Evolutionary conservation across 192 early-diverging fungal genomes (phyloP).

Genomic region (Coemansia sp.): DNA sequence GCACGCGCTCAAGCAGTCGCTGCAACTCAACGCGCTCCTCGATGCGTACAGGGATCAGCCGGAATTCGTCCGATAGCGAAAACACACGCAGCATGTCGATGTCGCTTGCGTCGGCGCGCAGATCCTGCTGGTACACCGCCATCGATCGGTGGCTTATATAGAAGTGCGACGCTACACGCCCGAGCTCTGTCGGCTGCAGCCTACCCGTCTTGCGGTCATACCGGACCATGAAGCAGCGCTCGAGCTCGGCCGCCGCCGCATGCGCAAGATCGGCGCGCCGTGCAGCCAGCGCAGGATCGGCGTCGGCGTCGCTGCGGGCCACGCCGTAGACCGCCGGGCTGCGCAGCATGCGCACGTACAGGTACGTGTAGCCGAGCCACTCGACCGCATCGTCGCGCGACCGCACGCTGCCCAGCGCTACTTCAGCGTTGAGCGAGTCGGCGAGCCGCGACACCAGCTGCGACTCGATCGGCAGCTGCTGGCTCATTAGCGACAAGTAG

Average conservation of each 20-base stretch:
- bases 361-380: conserved; percentile 94
- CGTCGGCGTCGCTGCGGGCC: conserved; percentile 50
- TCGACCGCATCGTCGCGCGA: conserved; percentile 91
- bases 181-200: conserved; percentile 87
- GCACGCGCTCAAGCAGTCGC: conserved; percentile 88
- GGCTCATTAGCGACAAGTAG: conserved; percentile 91
- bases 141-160: conserved; percentile 92
- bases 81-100: conserved; percentile 91
- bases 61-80: conserved; percentile 89
- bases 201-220: conserved; percentile 91
- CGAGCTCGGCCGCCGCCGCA: conserved; percentile 78
- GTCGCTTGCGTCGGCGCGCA: conserved; percentile 86
- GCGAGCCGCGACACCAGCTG: conserved; percentile 85
- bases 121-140: conserved; percentile 89
- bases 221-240: conserved; percentile 90
- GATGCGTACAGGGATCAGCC: conserved; percentile 88
- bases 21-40: conserved; percentile 91
- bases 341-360: conserved; percentile 94
- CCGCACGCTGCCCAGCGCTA: conserved; percentile 88
- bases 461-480: conserved; percentile 97
- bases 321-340: conserved; percentile 88
- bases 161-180: conserved; percentile 94
- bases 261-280: conserved; percentile 90
- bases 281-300: conserved; percentile 75
- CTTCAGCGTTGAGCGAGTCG: conserved; percentile 95